Percentiles rank a stretch among this genome's conserved stretches.
Evolutionary conservation across 768 basidiomycete genomes (phyloP).

Genomic region (Daedaleopsis nitida): DNA sequence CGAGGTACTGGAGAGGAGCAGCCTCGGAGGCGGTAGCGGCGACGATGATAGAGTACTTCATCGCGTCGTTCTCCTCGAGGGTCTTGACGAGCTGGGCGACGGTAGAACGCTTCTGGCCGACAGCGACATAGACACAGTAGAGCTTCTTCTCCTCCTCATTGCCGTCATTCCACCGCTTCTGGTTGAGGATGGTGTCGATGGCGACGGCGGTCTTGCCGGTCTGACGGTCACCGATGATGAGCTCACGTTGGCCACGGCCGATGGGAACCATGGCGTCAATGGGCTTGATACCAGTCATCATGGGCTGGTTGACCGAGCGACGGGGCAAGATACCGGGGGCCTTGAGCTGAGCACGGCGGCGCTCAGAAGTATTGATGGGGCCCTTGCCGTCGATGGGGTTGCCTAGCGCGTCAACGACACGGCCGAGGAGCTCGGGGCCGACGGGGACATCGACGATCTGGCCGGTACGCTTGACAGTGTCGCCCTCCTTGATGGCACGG

Average conservation of each 20-base stretch:
- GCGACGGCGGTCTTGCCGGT: conserved; percentile 99
- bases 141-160: conserved; percentile 97
- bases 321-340: conserved; percentile 99
- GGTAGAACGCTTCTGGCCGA: conserved; percentile 99
- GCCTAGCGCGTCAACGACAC: conserved; percentile 99
- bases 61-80: conserved; percentile 98
- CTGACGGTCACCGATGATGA: conserved; percentile 99
- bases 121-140: conserved; percentile 99
- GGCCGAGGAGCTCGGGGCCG: conserved; percentile 94
- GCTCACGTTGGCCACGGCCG: conserved; percentile 99
- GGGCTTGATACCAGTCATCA: conserved; percentile 99
- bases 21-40: conserved; percentile 99
- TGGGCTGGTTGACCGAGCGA: conserved; percentile 99
- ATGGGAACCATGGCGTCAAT: conserved; percentile 99
- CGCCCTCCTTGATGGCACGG: conserved; percentile 99
- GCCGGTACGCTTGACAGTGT: conserved; percentile 99
- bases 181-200: conserved; percentile 99
- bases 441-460: conserved; percentile 99
- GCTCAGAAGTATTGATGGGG: conserved; percentile 90
- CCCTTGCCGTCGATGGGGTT: conserved; percentile 99
- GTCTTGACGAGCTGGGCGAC: conserved; percentile 99
- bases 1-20: conserved; percentile 98
- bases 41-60: conserved; percentile 99
- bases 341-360: conserved; percentile 97
- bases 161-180: conserved; percentile 99